phyloP scores from a whole-genome alignment of 2,329 filamentous ascomycete genomes.

The Tolypocladium capitatum region DNA sequence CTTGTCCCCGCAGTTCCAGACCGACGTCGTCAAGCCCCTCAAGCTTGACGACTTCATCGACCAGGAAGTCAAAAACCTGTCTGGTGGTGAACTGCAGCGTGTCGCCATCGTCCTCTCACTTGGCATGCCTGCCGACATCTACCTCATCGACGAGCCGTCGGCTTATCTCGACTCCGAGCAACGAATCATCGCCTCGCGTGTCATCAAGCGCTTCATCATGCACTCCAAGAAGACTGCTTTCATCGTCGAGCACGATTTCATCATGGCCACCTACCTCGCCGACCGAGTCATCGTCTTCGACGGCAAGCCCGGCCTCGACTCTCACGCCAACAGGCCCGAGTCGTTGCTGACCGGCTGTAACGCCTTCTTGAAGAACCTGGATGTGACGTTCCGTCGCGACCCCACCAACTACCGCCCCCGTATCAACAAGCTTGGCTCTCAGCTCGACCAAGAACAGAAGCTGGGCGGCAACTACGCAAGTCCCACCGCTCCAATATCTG shows the following conservation, averaged over 20 bases:
- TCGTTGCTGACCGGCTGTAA: slow-evolving; percentile 93
- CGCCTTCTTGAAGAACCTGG: slow-evolving; percentile 86
- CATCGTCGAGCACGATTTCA: slow-evolving; percentile 99
- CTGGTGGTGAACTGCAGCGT: slow-evolving; percentile 98
- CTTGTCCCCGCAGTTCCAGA: slow-evolving; percentile 96
- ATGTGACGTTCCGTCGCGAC: slow-evolving; percentile 97
- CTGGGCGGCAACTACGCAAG: slow-evolving; percentile 77
- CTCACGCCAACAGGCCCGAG: slow-evolving; percentile 81
- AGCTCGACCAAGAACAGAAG: slow-evolving; percentile 98
- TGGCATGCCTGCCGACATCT: slow-evolving; percentile 91
- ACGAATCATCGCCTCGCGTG: slow-evolving; percentile 90
- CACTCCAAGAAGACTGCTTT: slow-evolving; percentile 99
- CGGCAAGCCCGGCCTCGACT: slow-evolving; percentile 76
- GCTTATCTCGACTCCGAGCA: slow-evolving; percentile 98
- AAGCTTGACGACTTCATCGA: slow-evolving; percentile 99
- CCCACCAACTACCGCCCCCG: slow-evolving; percentile 91
- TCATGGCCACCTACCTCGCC: slow-evolving; percentile 69
- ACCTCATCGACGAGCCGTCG: slow-evolving; percentile 94
- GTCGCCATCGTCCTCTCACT: slow-evolving; percentile 96
- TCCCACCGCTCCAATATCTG: slow-evolving; percentile 10
- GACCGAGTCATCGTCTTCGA: slow-evolving; percentile 99
- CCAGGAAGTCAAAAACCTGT: slow-evolving; percentile 97
- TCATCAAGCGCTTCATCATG: slow-evolving; percentile 99
- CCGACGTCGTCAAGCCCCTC: slow-evolving; percentile 97
- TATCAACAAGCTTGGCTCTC: slow-evolving; percentile 94